Evolutionary conservation across 345 rosid species (phyloP), one percentile per base, ranked within the genome.

Genomic region (Gossypioides kirkii): DNA sequence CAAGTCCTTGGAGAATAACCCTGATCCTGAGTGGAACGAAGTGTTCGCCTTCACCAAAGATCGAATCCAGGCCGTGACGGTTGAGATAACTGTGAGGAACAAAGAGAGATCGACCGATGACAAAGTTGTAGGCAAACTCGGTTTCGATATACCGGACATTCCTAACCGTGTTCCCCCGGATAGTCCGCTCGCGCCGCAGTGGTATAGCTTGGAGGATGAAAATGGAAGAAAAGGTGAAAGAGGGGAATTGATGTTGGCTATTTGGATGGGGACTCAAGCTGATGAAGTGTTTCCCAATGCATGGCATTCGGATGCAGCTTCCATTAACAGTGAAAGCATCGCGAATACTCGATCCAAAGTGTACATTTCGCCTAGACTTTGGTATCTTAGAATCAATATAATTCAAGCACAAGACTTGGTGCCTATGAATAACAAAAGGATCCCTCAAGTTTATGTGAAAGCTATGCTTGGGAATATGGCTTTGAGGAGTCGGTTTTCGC

Each of bases 321-420:
- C 49, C n/a, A 54, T 77, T 43, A 43, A 14, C 7, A 53, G 72
- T 0, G 71, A 72, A 61, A 75, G 53, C 18, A 45, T 73, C 0
- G 3, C 70, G 0, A 70, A 65, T 23, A 80, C 73, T 47, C 76
- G 83, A 10, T 77, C 80, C 0, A 74, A 77, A 58, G 70, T 80
- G 20, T 80, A 80, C 61, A 72, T 73, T 45, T 77, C 80, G 3
- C 71, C 83, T 1, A 72, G 75, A 11, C 72, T 84, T 5, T 84
- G 90, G 90, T 84, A 86, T 63, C 73, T 84, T 9, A 61, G 86
- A 59, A 71, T 84, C 43, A 78, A 76, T 13, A 52, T 84, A 64
- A 83, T 84, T 42, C 86, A 75, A 70, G 90, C 88, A 3, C 88
- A 86, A 60, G 90, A 84, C 74, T 76, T 86, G 74, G 77, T 76